A percentile compares a stretch with the other conserved stretches of the same genome.
Evolutionary conservation across 2,329 filamentous ascomycete species (phyloP).

Genomic region (Fusarium setosum): DNA sequence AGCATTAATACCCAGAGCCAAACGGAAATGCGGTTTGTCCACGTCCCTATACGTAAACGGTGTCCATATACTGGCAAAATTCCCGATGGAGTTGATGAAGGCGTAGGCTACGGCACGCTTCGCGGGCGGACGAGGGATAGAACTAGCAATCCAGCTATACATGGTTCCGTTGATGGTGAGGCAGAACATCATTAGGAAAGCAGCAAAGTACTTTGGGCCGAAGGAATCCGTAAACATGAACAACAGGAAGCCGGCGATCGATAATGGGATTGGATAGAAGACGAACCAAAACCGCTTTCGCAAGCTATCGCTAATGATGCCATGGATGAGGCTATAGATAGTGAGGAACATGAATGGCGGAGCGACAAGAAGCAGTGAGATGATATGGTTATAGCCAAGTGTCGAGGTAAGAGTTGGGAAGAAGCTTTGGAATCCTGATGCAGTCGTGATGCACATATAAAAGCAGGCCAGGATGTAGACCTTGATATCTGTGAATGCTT

Average conservation of each 20-base stretch:
- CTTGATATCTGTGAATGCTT: slow-evolving; percentile 53
- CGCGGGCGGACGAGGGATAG: not conserved
- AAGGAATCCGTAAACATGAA: not conserved
- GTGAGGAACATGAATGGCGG: slow-evolving; percentile 54
- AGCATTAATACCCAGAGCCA: not conserved
- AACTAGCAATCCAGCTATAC: not conserved
- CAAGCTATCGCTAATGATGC: not conserved
- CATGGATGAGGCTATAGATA: not conserved
- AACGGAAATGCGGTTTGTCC: not conserved
- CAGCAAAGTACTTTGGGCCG: not conserved
- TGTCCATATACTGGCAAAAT: not conserved
- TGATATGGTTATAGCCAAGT: slow-evolving; percentile 17
- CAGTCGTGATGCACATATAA: slow-evolving; percentile 57
- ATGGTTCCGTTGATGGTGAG: slow-evolving; percentile 1
- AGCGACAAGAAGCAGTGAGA: slow-evolving; percentile 38
- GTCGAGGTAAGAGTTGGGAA: slow-evolving; percentile 32
- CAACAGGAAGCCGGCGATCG: not conserved
- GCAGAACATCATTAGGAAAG: slow-evolving; percentile 2
- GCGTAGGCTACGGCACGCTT: not conserved
- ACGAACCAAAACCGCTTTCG: not conserved
- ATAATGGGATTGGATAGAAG: not conserved
- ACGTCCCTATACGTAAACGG: not conserved
- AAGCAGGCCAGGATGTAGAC: slow-evolving; percentile 61
- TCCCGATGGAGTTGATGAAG: not conserved
- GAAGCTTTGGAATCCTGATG: slow-evolving; percentile 53